phyloP scores from a whole-genome alignment of 805 yeast genomes.

The Metschnikowia corniflorae region DNA sequence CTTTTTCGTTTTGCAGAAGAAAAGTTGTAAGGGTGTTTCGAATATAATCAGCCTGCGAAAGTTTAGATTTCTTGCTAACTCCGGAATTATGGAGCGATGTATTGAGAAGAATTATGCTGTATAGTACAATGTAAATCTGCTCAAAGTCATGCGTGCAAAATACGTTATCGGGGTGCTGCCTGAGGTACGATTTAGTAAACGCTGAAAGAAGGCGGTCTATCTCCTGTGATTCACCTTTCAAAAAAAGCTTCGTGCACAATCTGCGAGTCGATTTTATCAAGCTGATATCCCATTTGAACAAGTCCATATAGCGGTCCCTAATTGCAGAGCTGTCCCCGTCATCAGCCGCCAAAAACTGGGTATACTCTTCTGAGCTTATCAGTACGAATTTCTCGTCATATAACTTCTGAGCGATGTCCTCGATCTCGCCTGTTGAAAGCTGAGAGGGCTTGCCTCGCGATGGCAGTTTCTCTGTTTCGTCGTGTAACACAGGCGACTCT shows the following conservation, averaged over 20 bases:
- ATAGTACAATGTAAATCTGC: conserved; percentile 64
- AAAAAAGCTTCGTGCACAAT: conserved; percentile 63
- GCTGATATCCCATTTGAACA: conserved; percentile 46
- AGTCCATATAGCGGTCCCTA: conserved; percentile 44
- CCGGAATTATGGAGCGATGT: conserved; percentile 67
- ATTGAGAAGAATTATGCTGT: conserved; percentile 67
- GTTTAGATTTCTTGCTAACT: conserved; percentile 35
- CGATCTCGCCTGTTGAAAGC: conserved; percentile 18
- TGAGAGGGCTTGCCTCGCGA: not conserved
- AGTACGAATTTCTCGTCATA: conserved; percentile 41
- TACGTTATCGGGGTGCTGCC: conserved; percentile 44
- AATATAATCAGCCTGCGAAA: conserved; percentile 40
- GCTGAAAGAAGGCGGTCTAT: conserved; percentile 70
- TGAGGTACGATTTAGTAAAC: conserved; percentile 62
- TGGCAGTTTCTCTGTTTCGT: conserved; percentile 1
- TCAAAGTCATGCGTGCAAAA: conserved; percentile 50
- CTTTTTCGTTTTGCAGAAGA: conserved; percentile 33
- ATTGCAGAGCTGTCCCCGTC: conserved; percentile 44
- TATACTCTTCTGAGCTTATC: conserved; percentile 42
- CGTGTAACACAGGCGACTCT: too few species aligned
- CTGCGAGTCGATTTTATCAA: conserved; percentile 54
- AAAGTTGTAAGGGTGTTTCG: conserved; percentile 41
- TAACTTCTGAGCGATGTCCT: conserved; percentile 34
- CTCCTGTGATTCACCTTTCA: conserved; percentile 80
- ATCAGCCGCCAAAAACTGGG: conserved; percentile 41